phyloP scores from a whole-genome alignment of 495 filamentous ascomycete species.

The Talaromyces wortmannii region DNA sequence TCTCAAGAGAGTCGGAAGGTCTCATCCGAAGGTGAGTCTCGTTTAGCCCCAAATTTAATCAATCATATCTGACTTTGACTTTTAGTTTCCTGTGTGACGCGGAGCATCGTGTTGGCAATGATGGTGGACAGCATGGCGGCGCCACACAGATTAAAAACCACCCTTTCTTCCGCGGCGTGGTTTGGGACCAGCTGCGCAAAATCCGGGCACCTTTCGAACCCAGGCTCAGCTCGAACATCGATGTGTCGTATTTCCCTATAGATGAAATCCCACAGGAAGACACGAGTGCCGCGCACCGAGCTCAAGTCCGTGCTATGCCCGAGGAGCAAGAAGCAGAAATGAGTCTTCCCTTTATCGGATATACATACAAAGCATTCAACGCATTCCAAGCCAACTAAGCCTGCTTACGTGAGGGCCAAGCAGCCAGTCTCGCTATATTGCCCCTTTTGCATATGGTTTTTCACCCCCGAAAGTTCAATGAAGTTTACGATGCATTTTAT shows the following conservation, averaged over 20 bases:
- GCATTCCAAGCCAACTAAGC: constrained; percentile 49
- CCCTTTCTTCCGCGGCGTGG: constrained; percentile 91
- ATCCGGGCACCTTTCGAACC: constrained; percentile 97
- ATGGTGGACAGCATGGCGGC: constrained; percentile 63
- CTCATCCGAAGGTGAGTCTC: constrained; percentile 70
- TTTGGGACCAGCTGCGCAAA: constrained; percentile 82
- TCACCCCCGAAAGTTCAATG: neutral
- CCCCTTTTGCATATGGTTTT: neutral
- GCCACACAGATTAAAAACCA: constrained; percentile 89
- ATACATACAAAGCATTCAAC: constrained; percentile 98
- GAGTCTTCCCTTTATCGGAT: constrained; percentile 94
- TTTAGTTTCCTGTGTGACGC: constrained; percentile 85
- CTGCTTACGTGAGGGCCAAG: neutral
- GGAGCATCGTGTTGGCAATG: constrained; percentile 68
- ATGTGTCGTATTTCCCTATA: constrained; percentile 98
- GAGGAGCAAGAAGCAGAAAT: constrained; percentile 72
- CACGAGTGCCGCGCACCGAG: constrained; percentile 61
- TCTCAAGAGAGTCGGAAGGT: constrained; percentile 80
- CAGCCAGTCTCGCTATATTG: neutral
- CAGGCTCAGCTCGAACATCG: constrained; percentile 80
- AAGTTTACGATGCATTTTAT: neutral
- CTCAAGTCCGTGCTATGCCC: constrained; percentile 55
- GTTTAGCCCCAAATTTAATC: neutral
- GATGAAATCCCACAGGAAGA: constrained; percentile 96
- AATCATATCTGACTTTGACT: neutral